Evolutionary conservation across 2,329 filamentous ascomycete genomes (phyloP).

Genomic region (Calonectria ilicicola): DNA sequence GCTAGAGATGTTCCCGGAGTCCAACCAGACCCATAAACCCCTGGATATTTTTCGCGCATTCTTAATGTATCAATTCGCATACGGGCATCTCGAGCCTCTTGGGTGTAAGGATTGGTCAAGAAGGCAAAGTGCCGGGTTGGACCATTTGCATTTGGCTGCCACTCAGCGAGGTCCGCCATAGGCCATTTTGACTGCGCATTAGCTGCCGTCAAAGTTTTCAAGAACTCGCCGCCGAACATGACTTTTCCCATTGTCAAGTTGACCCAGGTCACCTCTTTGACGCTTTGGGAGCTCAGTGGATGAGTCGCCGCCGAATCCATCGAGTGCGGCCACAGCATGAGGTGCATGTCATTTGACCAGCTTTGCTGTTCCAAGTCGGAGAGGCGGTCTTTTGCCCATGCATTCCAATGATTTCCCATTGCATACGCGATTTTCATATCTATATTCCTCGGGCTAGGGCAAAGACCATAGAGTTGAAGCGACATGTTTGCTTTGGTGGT

Average conservation of each 20-base stretch:
- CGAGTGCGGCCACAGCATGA: not conserved
- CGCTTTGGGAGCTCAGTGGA: not conserved
- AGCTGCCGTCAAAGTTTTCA: not conserved
- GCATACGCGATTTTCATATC: not conserved
- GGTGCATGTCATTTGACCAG: not conserved
- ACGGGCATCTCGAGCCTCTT: no score
- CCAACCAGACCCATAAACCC: not conserved
- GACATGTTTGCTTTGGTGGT: not conserved
- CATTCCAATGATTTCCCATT: not conserved
- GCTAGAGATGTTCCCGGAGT: no score
- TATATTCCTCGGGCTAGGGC: not conserved
- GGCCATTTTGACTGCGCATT: not conserved
- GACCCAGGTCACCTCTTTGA: not conserved
- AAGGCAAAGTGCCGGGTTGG: not conserved
- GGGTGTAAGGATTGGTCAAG: not conserved
- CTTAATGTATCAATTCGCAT: not conserved
- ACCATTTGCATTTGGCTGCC: not conserved
- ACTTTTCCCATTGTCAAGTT: not conserved
- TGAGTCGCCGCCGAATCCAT: not conserved
- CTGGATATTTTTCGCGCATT: not conserved
- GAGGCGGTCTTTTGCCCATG: not conserved
- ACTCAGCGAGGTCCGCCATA: not conserved
- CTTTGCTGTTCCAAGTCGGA: not conserved
- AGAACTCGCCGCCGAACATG: not conserved
- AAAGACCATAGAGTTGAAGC: not conserved